Percentiles rank a stretch among this genome's conserved stretches.
phyloP scores from a whole-genome alignment of 495 filamentous ascomycete species.

The Annulohypoxylon bovei region DNA sequence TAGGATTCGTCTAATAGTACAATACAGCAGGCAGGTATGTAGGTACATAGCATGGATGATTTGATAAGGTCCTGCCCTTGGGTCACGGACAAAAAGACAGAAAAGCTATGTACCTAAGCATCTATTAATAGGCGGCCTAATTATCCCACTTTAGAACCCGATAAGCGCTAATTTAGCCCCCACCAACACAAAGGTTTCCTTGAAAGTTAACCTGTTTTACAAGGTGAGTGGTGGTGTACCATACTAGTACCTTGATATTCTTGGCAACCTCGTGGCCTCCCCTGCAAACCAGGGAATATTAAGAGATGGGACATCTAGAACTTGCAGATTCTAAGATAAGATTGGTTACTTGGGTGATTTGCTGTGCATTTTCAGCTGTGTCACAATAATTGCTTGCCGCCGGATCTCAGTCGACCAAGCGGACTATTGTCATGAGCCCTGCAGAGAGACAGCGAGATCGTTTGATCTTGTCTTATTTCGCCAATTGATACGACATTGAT shows the following conservation, averaged over 20 bases:
- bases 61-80: background rate
- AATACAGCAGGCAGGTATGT: no score
- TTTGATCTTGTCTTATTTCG: conserved; percentile 29
- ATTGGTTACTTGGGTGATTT: conserved; percentile 18
- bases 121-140: conserved; percentile 14
- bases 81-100: background rate
- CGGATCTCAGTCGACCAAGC: conserved; percentile 30
- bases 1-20: background rate
- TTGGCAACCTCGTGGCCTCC: conserved; percentile 33
- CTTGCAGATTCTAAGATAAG: conserved; percentile 14
- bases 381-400: conserved; percentile 24
- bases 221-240: background rate
- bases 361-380: conserved; percentile 34
- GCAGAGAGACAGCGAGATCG: conserved; percentile 17
- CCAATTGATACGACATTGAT: conserved; percentile 30
- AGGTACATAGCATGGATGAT: no score
- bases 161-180: conserved; percentile 23
- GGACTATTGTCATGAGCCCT: background rate
- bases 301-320: background rate
- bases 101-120: background rate
- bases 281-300: conserved; percentile 6
- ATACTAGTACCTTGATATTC: background rate
- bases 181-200: background rate
- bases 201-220: background rate
- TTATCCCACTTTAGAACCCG: conserved; percentile 13